A percentile compares a stretch with the other conserved stretches of the same genome.
Evolutionary conservation across 2,329 filamentous ascomycete genomes (phyloP).

Genomic region (Dothideomycetes sp.): DNA sequence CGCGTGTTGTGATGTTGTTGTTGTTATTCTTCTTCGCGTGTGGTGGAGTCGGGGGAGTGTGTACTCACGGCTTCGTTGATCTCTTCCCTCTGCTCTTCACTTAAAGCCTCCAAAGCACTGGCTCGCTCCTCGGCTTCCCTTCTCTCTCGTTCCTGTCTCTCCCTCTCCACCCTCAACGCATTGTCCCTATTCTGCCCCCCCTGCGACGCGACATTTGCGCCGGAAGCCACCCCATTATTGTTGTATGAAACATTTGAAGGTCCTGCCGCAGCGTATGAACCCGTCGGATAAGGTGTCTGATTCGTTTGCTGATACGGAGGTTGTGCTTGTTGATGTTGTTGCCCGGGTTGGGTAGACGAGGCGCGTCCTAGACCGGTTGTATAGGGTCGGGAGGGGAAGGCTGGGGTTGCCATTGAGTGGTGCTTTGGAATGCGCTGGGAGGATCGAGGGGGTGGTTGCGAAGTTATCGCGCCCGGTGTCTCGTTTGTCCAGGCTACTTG

Average conservation of each 20-base stretch:
- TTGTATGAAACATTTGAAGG: slow-evolving; percentile 29
- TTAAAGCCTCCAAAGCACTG: slow-evolving; percentile 47
- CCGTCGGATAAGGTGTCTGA: background rate
- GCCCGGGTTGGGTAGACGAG: slow-evolving; percentile 27
- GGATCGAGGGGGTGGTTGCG: too few relatives aligned
- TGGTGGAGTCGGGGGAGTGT: background rate
- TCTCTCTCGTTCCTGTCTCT: slow-evolving; percentile 28
- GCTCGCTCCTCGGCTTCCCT: slow-evolving; percentile 35
- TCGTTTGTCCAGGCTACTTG: too few relatives aligned
- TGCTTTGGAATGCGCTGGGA: too few relatives aligned
- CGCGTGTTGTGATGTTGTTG: background rate
- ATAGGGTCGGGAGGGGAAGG: slow-evolving; percentile 47
- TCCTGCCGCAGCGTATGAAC: slow-evolving; percentile 33
- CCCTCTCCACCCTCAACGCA: slow-evolving; percentile 31
- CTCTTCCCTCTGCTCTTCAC: slow-evolving; percentile 59
- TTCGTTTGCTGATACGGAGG: background rate
- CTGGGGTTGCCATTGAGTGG: slow-evolving; percentile 41
- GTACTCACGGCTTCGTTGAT: slow-evolving; percentile 79
- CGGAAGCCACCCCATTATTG: slow-evolving; percentile 30
- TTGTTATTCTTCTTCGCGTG: background rate
- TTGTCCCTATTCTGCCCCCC: too few relatives aligned
- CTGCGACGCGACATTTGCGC: too few relatives aligned
- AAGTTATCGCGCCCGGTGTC: too few relatives aligned
- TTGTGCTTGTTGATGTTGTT: slow-evolving; percentile 10
- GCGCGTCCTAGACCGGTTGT: slow-evolving; percentile 39